Conservation (phyloP, 2,329 filamentous ascomycete genomes). For the Cladophialophora exuberans region DNA sequence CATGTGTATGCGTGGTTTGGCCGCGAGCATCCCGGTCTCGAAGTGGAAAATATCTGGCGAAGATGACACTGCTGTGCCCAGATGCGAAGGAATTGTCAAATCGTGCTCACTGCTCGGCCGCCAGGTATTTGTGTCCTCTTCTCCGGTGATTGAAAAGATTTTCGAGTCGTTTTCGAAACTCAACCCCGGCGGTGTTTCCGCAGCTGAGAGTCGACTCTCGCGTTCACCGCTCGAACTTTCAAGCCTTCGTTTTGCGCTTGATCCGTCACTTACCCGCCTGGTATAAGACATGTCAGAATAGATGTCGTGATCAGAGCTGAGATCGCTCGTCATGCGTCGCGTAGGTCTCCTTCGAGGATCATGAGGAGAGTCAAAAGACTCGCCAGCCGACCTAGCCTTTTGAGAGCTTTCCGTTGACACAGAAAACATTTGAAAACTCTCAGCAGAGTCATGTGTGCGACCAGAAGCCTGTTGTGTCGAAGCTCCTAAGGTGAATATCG, state of each 20-base stretch:
- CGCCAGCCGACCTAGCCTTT: conserved; percentile 55
- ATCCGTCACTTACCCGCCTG: not conserved
- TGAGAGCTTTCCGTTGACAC: conserved; percentile 63
- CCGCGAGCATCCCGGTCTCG: conserved; percentile 10
- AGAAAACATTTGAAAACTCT: conserved; percentile 67
- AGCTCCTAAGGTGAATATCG: conserved; percentile 53
- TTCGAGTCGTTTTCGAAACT: conserved; percentile 17
- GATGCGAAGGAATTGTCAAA: conserved; percentile 7
- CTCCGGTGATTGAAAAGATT: not conserved
- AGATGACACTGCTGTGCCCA: conserved; percentile 20
- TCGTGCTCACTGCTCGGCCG: conserved; percentile 6
- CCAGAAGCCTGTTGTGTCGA: conserved; percentile 39
- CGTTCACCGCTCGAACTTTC: conserved; percentile 1
- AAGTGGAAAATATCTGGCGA: conserved; percentile 28
- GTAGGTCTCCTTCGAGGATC: not conserved
- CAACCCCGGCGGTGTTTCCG: conserved; percentile 20
- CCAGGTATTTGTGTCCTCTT: conserved; percentile 8
- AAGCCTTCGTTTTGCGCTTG: not conserved
- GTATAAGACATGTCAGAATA: conserved; percentile 17
- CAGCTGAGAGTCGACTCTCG: conserved; percentile 1
- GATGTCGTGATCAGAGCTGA: conserved; percentile 18
- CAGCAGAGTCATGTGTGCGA: conserved; percentile 59
- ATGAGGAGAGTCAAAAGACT: conserved; percentile 47
- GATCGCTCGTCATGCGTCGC: not conserved
- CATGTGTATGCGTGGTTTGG: conserved; percentile 27